phyloP scores from a whole-genome alignment of 129 eudicot species.

The Tagetes erecta region DNA sequence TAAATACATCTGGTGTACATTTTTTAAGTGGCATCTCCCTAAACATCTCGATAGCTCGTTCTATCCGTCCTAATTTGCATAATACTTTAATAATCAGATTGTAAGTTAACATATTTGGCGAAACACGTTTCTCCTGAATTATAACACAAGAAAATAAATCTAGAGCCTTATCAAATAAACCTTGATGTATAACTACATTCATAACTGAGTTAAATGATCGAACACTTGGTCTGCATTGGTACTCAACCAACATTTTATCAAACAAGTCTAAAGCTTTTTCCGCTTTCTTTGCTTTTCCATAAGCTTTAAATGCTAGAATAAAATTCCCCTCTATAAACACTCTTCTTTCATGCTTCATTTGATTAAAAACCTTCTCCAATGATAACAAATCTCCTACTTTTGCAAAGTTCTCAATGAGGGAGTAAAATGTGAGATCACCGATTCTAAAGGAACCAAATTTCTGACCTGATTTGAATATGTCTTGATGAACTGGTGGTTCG shows the following conservation, averaged over 20 bases:
- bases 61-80: slow-evolving; percentile 61
- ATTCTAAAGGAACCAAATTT: slow-evolving; percentile 62
- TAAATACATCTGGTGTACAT: slow-evolving; percentile 77
- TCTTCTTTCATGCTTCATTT: slow-evolving; percentile 73
- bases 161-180: slow-evolving; percentile 50
- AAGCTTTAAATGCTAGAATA: slow-evolving; percentile 64
- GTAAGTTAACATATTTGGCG: slow-evolving; percentile 80
- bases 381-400: slow-evolving; percentile 61
- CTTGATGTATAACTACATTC: slow-evolving; percentile 60
- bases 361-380: slow-evolving; percentile 54
- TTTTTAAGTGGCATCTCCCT: slow-evolving; percentile 61
- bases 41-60: slow-evolving; percentile 61
- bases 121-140: slow-evolving; percentile 24
- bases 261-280: slow-evolving; percentile 76
- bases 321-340: slow-evolving; percentile 65
- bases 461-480: slow-evolving; percentile 45
- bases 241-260: slow-evolving; percentile 70
- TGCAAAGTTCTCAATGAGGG: slow-evolving; percentile 65
- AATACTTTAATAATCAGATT: slow-evolving; percentile 71
- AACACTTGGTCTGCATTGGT: slow-evolving; percentile 67
- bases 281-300: slow-evolving; percentile 60
- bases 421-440: slow-evolving; percentile 80
- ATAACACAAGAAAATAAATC: slow-evolving; percentile 52
- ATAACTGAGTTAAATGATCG: slow-evolving; percentile 85
- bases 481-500: slow-evolving; percentile 46